Evolutionary conservation across 257 asterid genomes (phyloP), one percentile per base, ranked within the genome.

Genomic region (Verbena officinalis): DNA sequence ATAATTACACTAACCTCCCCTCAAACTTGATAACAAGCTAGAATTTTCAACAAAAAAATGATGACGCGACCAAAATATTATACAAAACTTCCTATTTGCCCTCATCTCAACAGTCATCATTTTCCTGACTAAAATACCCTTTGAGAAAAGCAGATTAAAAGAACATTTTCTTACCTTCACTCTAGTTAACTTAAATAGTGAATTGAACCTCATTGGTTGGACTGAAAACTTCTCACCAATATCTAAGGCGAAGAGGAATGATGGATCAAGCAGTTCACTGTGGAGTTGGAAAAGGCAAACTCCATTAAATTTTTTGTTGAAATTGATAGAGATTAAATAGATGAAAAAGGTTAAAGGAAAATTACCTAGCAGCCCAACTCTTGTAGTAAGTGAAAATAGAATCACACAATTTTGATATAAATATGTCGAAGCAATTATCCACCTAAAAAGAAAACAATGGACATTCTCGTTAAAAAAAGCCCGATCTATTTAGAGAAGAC

Each of bases 301-400:
- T 45, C 20, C 54, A 7, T 23, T 11, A 62, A 34, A 63, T 8
- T 51, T 30, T 49, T 65, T 14, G 5, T 33, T 44, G 15, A 59
- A 49, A 54, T 63, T 55, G 62, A 39, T 44, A 67, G 30, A 52
- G 45, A 33, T 43, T 65, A 45, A 40, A 19, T 44, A 60, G 23
- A 57, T 44, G 49, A 54, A 69, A 76, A 64, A 19, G 60, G 7
- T 21, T 21, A 65, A 80, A 54, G 68, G 23, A 73, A 40, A 45
- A n/a, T n/a, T 77, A 93, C 97, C 99, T 87, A 44, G 99, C 97
- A 48, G 97, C 99, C 96, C 97, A 90, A 76, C 95, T 84, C 77
- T 94, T 94, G 83, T 90, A 86, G 84, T 94, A 86, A 17, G 96
- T 87, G 86, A 88, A 94, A 64, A 90, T 71, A 67, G 82, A 51